Evolutionary conservation across 176 grass and related monocot genomes (phyloP).

Genomic region (Avena eriantha): DNA sequence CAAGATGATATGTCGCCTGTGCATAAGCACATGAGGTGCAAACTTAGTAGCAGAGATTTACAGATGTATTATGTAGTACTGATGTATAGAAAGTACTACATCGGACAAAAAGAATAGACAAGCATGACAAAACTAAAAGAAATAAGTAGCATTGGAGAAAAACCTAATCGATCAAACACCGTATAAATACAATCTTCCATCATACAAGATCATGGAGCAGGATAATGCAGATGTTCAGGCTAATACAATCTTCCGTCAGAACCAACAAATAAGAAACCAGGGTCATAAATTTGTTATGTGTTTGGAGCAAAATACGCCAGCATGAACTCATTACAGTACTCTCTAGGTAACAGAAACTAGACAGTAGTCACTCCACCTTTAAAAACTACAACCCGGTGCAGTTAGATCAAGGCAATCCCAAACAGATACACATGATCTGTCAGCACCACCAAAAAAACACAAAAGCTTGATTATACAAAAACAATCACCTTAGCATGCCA

Average conservation of each 20-base stretch:
- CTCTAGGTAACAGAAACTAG: background rate
- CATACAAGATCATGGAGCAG: background rate
- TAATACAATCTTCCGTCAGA: too few species aligned
- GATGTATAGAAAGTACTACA: background rate
- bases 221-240: background rate
- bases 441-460: constrained; percentile 18
- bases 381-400: background rate
- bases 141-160: background rate
- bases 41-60: constrained; percentile 1
- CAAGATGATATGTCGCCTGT: background rate
- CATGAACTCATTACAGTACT: background rate
- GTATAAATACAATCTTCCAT: background rate
- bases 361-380: background rate
- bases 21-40: constrained; percentile 6
- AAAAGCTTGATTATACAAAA: constrained; percentile 14
- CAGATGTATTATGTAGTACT: background rate
- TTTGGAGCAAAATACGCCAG: background rate
- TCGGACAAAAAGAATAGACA: constrained; percentile 5
- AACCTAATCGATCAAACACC: constrained; percentile 1
- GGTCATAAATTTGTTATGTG: background rate
- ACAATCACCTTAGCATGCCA: background rate
- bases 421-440: background rate
- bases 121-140: background rate
- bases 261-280: background rate
- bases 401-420: background rate